phyloP scores from a whole-genome alignment of 1,139 yeast genomes.

The Hansenula sp. region DNA sequence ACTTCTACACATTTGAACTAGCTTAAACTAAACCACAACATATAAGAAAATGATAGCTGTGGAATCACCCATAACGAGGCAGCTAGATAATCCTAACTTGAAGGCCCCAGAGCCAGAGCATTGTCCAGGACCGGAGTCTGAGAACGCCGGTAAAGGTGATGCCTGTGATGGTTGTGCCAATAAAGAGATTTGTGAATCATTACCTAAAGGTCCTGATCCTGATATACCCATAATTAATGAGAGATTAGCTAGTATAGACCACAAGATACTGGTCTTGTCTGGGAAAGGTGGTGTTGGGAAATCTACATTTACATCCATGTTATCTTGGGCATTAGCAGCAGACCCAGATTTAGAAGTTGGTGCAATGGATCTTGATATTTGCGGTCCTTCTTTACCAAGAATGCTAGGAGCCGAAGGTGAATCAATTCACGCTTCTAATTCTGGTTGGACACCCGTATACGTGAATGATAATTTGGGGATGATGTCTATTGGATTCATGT shows the following conservation, averaged over 20 bases:
- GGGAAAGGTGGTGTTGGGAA: conserved; percentile 99
- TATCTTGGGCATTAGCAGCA: conserved; percentile 93
- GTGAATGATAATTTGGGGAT: conserved; percentile 92
- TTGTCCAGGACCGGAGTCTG: conserved; percentile 98
- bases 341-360: conserved; percentile 88
- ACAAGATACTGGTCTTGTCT: conserved; percentile 79
- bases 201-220: conserved; percentile 95
- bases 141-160: conserved; percentile 86
- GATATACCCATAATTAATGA: conserved; percentile 78
- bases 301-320: conserved; percentile 91
- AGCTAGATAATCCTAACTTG: conserved; percentile 17
- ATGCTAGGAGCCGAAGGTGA: conserved; percentile 94
- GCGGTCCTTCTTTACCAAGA: conserved; percentile 95
- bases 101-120: conserved; percentile 79
- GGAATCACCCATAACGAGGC: conserved; percentile 14
- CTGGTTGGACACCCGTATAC: conserved; percentile 97
- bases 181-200: conserved; percentile 79
- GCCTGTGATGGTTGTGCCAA: conserved; percentile 96
- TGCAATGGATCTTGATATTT: conserved; percentile 94
- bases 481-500: conserved; percentile 94
- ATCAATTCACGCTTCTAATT: conserved; percentile 78
- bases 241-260: conserved; percentile 64
- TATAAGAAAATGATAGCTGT: conserved; percentile 14
- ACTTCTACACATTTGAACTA: too few relatives aligned
- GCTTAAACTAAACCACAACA: not conserved